Evolutionary conservation across 768 basidiomycete species (phyloP), one percentile per base, ranked within the genome.

Genomic region (Hydnum rufescens): DNA sequence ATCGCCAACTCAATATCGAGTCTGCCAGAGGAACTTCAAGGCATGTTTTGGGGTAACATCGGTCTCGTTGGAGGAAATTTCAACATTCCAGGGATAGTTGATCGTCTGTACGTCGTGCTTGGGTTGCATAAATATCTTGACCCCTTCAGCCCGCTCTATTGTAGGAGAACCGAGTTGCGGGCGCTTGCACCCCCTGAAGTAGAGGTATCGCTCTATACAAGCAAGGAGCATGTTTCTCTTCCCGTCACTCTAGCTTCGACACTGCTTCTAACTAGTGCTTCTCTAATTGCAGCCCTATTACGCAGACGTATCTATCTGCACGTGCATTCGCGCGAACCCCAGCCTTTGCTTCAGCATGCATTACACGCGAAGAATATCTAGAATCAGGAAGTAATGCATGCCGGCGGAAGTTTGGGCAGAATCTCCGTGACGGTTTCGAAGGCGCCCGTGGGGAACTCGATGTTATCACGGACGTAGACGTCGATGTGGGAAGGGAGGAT

Each of bases 11-110:
- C 81, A 53, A 88, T 97, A 60, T 70, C 74, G 0, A 65, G 74
- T 29, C 75, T 96, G 54, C 86, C 87, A 0, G 68, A 72, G 49
- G 87, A 92, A 59, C 59, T 92, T 25, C 85, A 80, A 58, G 90
- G 87, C 31, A 77, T 97, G 81, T 95, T 89, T 65, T 97, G 89
- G 89, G 77, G 78, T 31, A 87, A 96, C 64, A 89, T 97, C 55
- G 84, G 83, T 8, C 66, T 93, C 57, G 76, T 89, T 60, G 92
- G 92, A 48, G 92, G 92, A 13, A 82, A 75, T 64, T 76, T 77
- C 16, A 75, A 74, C 58, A 77, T 90, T 58, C 70, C 76, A 42
- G 83, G 81, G 4, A 81, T 96, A 59, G 71, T 73, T 22, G 65
- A 71, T 50, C 68, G 92, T 67, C 65, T 96, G 90, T 93, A 64